phyloP scores from a whole-genome alignment of 805 yeast species.

The Naumovozyma castellii region DNA sequence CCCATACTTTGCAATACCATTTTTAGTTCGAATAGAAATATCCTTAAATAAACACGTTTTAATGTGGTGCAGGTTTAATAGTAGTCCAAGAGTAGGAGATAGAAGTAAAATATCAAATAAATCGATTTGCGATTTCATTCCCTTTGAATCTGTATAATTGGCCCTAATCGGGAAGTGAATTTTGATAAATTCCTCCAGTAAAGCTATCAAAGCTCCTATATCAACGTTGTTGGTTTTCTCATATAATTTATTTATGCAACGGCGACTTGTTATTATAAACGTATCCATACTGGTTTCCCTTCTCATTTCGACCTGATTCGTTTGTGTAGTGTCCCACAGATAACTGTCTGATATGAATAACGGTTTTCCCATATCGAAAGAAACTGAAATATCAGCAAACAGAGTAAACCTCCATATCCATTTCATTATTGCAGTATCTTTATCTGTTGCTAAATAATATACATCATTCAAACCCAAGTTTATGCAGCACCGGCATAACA shows the following conservation, averaged over 20 bases:
- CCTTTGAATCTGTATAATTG: slow-evolving; percentile 9
- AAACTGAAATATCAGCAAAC: slow-evolving; percentile 18
- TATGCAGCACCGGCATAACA: slow-evolving; percentile 14
- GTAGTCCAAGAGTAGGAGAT: slow-evolving; percentile 16
- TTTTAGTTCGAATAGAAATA: slow-evolving; percentile 6
- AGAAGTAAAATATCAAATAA: slow-evolving; percentile 17
- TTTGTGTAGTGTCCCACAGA: slow-evolving; percentile 4
- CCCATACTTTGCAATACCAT: slow-evolving; percentile 14
- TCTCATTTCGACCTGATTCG: slow-evolving; percentile 1
- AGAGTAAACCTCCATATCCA: slow-evolving; percentile 20
- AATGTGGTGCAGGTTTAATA: slow-evolving; percentile 16
- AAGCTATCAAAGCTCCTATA: slow-evolving; percentile 5
- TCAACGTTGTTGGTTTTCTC: slow-evolving; percentile 4
- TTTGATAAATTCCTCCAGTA: slow-evolving; percentile 10
- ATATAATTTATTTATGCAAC: slow-evolving; percentile 10
- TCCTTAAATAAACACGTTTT: slow-evolving; percentile 9
- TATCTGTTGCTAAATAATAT: neutral
- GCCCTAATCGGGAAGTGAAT: slow-evolving; percentile 11
- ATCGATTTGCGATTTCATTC: slow-evolving; percentile 11
- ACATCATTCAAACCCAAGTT: slow-evolving; percentile 20
- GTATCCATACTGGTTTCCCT: slow-evolving; percentile 6
- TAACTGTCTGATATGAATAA: slow-evolving; percentile 13
- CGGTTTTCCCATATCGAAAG: slow-evolving; percentile 26
- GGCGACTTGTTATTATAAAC: slow-evolving; percentile 10
- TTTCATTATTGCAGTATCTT: slow-evolving; percentile 12